phyloP scores from a whole-genome alignment of 129 eudicot species.

The Flaveria trinervia region DNA sequence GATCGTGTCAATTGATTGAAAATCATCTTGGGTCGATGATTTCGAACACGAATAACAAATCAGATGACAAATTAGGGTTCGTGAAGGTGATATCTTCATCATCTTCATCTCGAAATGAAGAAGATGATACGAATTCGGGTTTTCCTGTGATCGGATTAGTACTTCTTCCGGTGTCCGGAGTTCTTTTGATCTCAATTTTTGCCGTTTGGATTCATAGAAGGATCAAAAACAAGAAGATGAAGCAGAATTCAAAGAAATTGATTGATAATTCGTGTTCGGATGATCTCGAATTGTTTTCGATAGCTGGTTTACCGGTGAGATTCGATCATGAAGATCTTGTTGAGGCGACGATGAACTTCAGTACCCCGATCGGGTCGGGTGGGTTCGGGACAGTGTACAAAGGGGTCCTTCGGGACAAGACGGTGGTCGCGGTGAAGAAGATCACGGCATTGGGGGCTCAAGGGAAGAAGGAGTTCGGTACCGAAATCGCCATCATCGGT shows the following conservation, averaged over 20 bases:
- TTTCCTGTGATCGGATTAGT: constrained; percentile 55
- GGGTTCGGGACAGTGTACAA: constrained; percentile 88
- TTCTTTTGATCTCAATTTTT: constrained; percentile 34
- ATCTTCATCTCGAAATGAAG: constrained; percentile 7
- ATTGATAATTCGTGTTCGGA: constrained; percentile 3
- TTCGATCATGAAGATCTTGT: constrained; percentile 55
- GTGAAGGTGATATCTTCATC: constrained; percentile 43
- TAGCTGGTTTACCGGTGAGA: constrained; percentile 75
- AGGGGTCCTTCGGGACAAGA: constrained; percentile 62
- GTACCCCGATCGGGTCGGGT: constrained; percentile 69
- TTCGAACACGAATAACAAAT: constrained; percentile 18
- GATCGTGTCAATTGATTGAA: constrained; percentile 61
- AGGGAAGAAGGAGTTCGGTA: constrained; percentile 81
- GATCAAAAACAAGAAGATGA: constrained; percentile 4
- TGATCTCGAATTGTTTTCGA: constrained; percentile 51
- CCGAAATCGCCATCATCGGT: constrained; percentile 77
- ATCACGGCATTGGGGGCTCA: constrained; percentile 58
- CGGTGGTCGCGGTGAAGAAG: constrained; percentile 78
- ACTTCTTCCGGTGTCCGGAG: constrained; percentile 54
- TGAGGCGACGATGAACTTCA: constrained; percentile 63
- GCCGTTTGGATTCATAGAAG: constrained; percentile 44
- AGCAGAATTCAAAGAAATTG: constrained; percentile 34
- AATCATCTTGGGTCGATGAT: constrained; percentile 58
- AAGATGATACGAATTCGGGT: constrained; percentile 7
- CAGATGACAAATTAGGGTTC: constrained; percentile 47